Conservation (phyloP, 2,329 filamentous ascomycete genomes). For the Hymenoscyphus salicellus region DNA sequence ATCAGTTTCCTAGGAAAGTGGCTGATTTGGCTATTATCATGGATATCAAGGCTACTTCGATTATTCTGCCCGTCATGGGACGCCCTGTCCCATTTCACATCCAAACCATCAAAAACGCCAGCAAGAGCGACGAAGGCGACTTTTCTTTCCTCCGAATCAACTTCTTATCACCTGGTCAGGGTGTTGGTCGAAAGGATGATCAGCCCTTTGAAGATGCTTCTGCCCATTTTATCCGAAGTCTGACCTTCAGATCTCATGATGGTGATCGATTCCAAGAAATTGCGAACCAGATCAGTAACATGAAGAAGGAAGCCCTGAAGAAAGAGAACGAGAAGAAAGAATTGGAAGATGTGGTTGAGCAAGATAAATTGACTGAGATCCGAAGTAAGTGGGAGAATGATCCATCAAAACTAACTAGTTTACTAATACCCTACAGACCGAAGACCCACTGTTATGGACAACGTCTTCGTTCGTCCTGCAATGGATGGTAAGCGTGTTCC, state of each 20-base stretch:
- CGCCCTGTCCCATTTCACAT: slow-evolving; percentile 98
- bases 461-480: slow-evolving; percentile 91
- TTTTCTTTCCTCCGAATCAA: slow-evolving; percentile 95
- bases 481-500: slow-evolving; percentile 96
- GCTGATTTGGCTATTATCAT: slow-evolving; percentile 87
- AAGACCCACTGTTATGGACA: slow-evolving; percentile 83
- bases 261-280: slow-evolving; percentile 87
- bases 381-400: slow-evolving; percentile 61
- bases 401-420: neutral
- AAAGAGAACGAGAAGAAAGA: slow-evolving; percentile 99
- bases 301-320: slow-evolving; percentile 89
- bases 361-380: slow-evolving; percentile 94
- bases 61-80: slow-evolving; percentile 95
- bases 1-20: slow-evolving; percentile 79
- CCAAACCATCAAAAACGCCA: slow-evolving; percentile 96
- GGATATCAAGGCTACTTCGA: slow-evolving; percentile 82
- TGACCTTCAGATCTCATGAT: slow-evolving; percentile 92
- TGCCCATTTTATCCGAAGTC: slow-evolving; percentile 90
- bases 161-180: slow-evolving; percentile 93
- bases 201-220: slow-evolving; percentile 96
- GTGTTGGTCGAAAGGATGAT: slow-evolving; percentile 94
- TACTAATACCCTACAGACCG: slow-evolving; percentile 65
- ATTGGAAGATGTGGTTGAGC: slow-evolving; percentile 97
- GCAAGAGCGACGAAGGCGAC: slow-evolving; percentile 93
- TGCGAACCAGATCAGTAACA: slow-evolving; percentile 86